Evolutionary conservation across 1,139 yeast genomes (phyloP), one percentile per base, ranked within the genome.

Genomic region (Geotrichum reessii): DNA sequence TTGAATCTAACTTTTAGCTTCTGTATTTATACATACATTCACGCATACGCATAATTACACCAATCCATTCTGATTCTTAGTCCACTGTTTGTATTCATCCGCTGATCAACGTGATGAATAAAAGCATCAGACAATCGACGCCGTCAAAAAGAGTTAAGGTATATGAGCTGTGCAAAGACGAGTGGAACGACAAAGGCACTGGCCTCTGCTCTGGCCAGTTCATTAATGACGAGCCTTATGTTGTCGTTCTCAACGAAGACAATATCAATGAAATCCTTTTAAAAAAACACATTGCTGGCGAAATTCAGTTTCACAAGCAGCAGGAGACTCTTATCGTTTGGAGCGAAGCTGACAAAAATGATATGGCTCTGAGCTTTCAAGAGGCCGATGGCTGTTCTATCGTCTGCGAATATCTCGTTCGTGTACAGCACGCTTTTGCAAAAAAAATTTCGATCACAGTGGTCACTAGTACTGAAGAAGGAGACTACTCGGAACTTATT

Each of bases 281-380:
- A 55, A 80, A 82, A 66, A 83, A 93, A 8, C 78, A 73, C 59
- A 78, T 93, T 25, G 84, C 82, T 65, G 96, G 96, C 0, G 75
- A 82, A 44, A 86, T 85, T 1, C 96, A 88, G 66, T 92, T 88
- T 69, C 98, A 92, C 71, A 80, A 96, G 67, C 97, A 92, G 69
- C 98, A 93, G 69, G 97, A 91, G 63, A 91, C 98, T 0, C 76
- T 93, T 56, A 89, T 93, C 22, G 97, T 93, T 21, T 93, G 99
- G 98, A 88, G 96, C 7, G 96, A 90, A 68, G 72, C 78, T 9
- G 78, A 81, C 24, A 93, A 93, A 2, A 82, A 81, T 60, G 97
- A 91, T 70, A 81, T 91, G 65, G 98, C 98, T 3, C 76, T 93
- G 48, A 87, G 96, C 56, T 93, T 93, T 72, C 97, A 93, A 71